These are phyloP conservation scores for Solanum sejunctum DNA, from an alignment of 257 asterid genomes.

Conservation along the genomic window DNA sequence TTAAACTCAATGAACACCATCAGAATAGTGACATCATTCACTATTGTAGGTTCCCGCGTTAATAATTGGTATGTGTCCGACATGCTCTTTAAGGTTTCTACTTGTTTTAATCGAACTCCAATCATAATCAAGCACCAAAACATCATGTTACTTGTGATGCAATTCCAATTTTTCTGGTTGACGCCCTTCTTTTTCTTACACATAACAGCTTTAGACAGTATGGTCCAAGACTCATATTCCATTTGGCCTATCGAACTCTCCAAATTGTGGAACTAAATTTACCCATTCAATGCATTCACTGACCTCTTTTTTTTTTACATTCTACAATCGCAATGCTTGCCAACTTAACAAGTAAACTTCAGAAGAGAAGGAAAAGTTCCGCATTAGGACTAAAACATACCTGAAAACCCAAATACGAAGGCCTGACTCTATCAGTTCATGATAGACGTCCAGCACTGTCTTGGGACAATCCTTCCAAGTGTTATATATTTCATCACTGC, in stretches of 20 bases:
- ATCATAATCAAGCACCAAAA: neutral
- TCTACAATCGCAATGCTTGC: neutral
- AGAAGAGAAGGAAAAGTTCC: neutral
- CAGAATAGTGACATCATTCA: neutral
- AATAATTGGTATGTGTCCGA: neutral
- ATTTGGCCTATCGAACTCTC: too few relatives aligned
- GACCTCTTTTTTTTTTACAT: neutral
- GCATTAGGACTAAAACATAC: conserved; percentile 20
- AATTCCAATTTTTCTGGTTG: too few relatives aligned
- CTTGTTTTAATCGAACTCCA: neutral
- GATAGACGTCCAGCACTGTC: conserved; percentile 61
- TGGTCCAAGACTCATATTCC: neutral
- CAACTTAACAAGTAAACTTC: neutral
- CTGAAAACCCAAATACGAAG: conserved; percentile 96
- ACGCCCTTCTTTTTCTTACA: too few relatives aligned
- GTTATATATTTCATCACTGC: conserved; percentile 41
- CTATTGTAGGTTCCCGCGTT: too few relatives aligned
- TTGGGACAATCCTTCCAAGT: conserved; percentile 75
- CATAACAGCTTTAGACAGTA: too few relatives aligned
- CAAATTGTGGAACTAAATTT: neutral
- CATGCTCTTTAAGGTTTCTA: neutral
- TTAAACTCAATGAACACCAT: neutral
- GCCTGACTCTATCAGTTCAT: conserved; percentile 56
- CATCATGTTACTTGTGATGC: neutral
- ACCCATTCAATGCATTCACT: neutral